Base-by-base conservation (phyloP, 2,329 filamentous ascomycete genomes). In the Byssothecium circinans region DNA sequence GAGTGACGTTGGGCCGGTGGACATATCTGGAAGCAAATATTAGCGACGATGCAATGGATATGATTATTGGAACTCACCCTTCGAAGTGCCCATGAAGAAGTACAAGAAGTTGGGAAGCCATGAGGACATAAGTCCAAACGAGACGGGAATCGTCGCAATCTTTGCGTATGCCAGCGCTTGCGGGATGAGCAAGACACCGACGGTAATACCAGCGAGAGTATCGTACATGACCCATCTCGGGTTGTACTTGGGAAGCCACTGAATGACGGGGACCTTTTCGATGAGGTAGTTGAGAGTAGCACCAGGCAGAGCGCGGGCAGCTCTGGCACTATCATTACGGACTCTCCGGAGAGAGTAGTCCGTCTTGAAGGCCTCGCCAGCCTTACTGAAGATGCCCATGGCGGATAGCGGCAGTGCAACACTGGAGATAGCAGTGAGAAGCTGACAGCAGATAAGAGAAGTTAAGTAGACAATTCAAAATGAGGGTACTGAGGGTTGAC, bases 121-220 rank as follows among this genome's bases (percentile, higher is more conserved):
- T 72, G 96, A 96, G 48, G 95, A 81, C 58, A 96, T 72, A 12
- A 96, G 89, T 36, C 92, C 92, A 82, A 95, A 11, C 81, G 86
- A 54, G 81, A 92, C 71, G 91, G 96, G 3, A 87, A 96, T 6
- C 86, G 91, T 75, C 89, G 94, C 12, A 95, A 82, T 57, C 84
- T 96, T 70, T 92, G 92, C 91, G 71, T 97, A 97, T 0, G 91
- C 91, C 88, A 97, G 95, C 54, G 89, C 86, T 68, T 97, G 92
- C 5, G 92, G 92, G 8, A 97, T 89, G 27, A 96, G 89, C 27
- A 91, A 85, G 35, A 86, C 80, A 34, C 87, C 87, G 38, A 88
- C 82, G 2, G 86, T 88, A 57, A 88, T 72, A 15, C 84, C 84
- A 10, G 81, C 82, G 54, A 86, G 80, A 10, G 79, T 65, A 60